Percentiles rank a stretch among this genome's conserved stretches.
Evolutionary conservation across 768 basidiomycete genomes (phyloP).

Genomic region (Kwoniella heveanensis): DNA sequence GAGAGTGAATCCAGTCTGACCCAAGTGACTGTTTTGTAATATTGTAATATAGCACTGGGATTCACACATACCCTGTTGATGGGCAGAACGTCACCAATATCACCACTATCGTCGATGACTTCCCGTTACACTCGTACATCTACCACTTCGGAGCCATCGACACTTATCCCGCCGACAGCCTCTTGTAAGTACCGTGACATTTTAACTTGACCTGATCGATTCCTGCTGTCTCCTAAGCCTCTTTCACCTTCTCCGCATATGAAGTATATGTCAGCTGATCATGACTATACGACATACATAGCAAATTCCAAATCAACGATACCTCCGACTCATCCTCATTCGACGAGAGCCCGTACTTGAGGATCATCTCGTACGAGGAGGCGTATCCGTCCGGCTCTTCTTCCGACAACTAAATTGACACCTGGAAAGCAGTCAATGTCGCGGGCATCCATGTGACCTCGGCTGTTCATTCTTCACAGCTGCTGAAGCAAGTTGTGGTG

Average conservation of each 20-base stretch:
- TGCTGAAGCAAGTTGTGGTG: too few relatives aligned
- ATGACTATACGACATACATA: neutral
- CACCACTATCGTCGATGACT: neutral
- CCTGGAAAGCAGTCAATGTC: too few relatives aligned
- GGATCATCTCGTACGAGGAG: neutral
- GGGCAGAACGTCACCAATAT: neutral
- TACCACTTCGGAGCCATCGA: conserved; percentile 4
- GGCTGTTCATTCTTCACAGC: too few relatives aligned
- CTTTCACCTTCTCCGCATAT: too few relatives aligned
- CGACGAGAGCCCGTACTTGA: neutral
- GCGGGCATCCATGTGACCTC: too few relatives aligned
- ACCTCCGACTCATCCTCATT: neutral
- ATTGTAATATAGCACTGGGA: neutral
- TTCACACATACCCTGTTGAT: neutral
- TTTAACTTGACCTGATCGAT: too few relatives aligned
- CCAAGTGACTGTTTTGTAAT: neutral
- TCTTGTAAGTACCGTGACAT: neutral
- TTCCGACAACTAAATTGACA: neutral
- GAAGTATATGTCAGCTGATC: neutral
- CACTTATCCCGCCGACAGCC: neutral
- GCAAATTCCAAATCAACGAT: conserved; percentile 8
- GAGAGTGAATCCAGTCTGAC: too few relatives aligned
- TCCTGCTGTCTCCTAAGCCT: too few relatives aligned
- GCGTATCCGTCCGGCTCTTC: neutral
- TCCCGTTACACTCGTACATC: conserved; percentile 1